Conservation (phyloP, 352 stramenopile genomes). For the Globisporangium abappressorium region DNA sequence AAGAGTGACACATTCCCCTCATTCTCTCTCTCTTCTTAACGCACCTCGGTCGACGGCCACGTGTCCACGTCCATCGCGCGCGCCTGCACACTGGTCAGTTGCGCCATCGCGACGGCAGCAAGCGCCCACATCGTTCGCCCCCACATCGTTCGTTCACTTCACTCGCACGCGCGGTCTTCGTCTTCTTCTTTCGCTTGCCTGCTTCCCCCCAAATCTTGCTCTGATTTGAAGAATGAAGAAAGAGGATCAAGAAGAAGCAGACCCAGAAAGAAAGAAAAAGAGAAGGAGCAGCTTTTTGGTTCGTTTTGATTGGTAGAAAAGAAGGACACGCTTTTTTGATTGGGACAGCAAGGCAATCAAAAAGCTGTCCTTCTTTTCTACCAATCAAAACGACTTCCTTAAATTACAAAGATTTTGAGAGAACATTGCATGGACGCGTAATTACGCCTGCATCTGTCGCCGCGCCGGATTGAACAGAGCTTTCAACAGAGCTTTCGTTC, state of each 20-base stretch:
- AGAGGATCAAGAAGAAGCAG: neutral
- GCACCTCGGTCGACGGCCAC: slow-evolving; percentile 80
- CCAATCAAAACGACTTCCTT: too few relatives aligned
- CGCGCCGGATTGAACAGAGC: neutral
- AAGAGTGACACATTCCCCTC: neutral
- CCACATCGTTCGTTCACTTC: slow-evolving; percentile 13
- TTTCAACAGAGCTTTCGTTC: too few relatives aligned
- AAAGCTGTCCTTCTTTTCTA: neutral
- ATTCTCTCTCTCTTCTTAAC: slow-evolving; percentile 2
- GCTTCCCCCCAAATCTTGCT: slow-evolving; percentile 14
- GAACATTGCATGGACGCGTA: neutral
- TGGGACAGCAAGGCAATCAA: neutral
- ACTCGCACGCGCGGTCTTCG: slow-evolving; percentile 11
- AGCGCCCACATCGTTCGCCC: slow-evolving; percentile 7
- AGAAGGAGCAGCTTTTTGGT: neutral
- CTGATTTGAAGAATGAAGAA: slow-evolving; percentile 9
- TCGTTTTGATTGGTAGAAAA: neutral
- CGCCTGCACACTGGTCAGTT: slow-evolving; percentile 20
- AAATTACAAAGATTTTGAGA: slow-evolving; percentile 1
- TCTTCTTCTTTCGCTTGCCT: slow-evolving; percentile 2
- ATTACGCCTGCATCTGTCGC: neutral
- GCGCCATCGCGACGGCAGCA: slow-evolving; percentile 20
- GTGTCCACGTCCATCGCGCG: slow-evolving; percentile 77
- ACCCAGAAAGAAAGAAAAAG: slow-evolving; percentile 8
- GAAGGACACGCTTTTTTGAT: neutral